These are phyloP conservation scores for Fusarium aywerte DNA, from an alignment of 2,329 filamentous ascomycete species.

Conservation along the genomic window DNA sequence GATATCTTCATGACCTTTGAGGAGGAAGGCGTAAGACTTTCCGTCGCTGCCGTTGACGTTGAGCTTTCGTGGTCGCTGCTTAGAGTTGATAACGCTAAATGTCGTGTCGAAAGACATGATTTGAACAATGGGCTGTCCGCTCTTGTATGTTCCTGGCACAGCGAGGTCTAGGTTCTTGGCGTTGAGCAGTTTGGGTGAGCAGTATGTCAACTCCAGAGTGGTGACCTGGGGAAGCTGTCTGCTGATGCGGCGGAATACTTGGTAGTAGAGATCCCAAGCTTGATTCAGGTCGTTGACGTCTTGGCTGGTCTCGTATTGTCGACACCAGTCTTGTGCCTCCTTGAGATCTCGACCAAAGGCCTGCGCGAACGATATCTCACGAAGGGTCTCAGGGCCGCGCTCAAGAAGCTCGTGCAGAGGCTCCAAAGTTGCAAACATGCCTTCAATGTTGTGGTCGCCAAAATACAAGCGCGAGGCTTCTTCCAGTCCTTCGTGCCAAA, in stretches of 20 bases:
- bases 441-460: constrained; percentile 95
- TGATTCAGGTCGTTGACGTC: constrained; percentile 96
- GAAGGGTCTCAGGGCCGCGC: constrained; percentile 88
- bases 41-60: constrained; percentile 91
- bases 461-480: constrained; percentile 98
- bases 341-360: constrained; percentile 95
- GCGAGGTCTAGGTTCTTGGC: constrained; percentile 89
- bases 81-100: constrained; percentile 92
- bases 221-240: constrained; percentile 93
- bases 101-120: constrained; percentile 93
- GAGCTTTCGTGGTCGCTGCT: constrained; percentile 92
- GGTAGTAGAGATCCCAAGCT: constrained; percentile 99
- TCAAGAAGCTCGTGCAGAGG: constrained; percentile 94
- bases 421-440: constrained; percentile 92
- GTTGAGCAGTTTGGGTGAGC: constrained; percentile 90
- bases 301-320: constrained; percentile 86
- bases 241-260: constrained; percentile 95
- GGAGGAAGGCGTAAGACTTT: constrained; percentile 83
- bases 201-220: constrained; percentile 93
- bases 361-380: constrained; percentile 97
- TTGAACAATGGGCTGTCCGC: constrained; percentile 78
- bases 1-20: constrained; percentile 99
- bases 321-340: constrained; percentile 96
- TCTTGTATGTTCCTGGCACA: constrained; percentile 94
- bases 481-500: constrained; percentile 98